Base-by-base conservation (phyloP, 345 rosid genomes). In the Gossypium arboreum region DNA sequence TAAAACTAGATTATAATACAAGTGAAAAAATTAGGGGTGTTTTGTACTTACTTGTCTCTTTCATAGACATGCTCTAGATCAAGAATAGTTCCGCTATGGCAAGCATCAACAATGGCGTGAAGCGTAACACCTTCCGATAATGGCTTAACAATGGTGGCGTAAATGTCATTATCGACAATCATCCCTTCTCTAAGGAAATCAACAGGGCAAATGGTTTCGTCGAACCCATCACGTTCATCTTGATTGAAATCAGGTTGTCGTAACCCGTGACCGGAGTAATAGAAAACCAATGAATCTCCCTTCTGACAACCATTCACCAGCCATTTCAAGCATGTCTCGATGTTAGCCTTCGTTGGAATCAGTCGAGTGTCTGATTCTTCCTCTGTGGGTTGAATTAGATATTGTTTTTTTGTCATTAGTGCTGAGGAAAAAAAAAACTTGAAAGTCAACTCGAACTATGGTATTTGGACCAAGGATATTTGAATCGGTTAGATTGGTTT, bases 261-360 rank as follows among this genome's bases (percentile, higher is more conserved):
- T 11, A 88, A 41, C 11, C 94, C 94, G 7, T 88, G 90, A 0
- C 94, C 91, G 0, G 94, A 85, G 81, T 80, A 90, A 70, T 78
- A 90, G 82, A 90, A 90, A 41, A 86, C 84, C 29, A 88, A 72
- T 0, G 94, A 85, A 48, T 88, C 86, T 12, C 86, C 88, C 0
- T 25, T 13, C 73, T n/a, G 24, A 76, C 87, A 78, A n/a, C 18
- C 87, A 11, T 80, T 56, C 47, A 90, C 87, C 3, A 88, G 87
- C 94, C 91, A 90, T 12, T 59, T 17, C 82, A 90, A 70, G 18
- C 83, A 71, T 0, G 41, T 70, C 71, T 67, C 60, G 6, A 90
- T 88, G 81, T 90, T 88, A 73, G 73, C 77, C 82, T 75, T 88
- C 0, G 86, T 88, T 20, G 94, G 94, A 13, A 12, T 69, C 17